These are phyloP conservation scores for Lepidium africanum DNA, from an alignment of 345 rosid species.

Conservation along the genomic window DNA sequence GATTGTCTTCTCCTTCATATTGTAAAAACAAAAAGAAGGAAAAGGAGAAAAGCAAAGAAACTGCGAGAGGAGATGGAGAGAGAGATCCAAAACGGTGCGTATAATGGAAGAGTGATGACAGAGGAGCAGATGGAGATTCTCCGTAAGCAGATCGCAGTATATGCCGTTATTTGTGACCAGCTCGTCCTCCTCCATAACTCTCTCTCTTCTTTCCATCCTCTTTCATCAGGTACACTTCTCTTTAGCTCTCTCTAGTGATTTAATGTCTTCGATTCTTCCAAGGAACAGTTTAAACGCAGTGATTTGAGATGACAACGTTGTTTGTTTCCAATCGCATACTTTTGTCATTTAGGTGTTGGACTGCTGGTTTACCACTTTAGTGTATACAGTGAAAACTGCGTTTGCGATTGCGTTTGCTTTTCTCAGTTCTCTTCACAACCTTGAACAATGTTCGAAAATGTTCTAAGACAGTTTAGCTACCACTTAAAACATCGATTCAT, in stretches of 20 bases:
- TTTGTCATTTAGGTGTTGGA: background rate
- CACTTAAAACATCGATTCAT: background rate
- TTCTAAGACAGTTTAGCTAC: background rate
- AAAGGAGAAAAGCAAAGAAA: constrained; percentile 1
- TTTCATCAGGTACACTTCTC: constrained; percentile 33
- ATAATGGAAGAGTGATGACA: constrained; percentile 42
- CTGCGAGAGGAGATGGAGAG: constrained; percentile 20
- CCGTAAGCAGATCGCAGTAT: constrained; percentile 62
- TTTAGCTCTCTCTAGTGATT: background rate
- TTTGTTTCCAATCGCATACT: background rate
- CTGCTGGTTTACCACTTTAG: background rate
- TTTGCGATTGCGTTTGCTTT: background rate
- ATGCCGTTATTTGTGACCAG: constrained; percentile 44
- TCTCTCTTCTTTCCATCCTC: constrained; percentile 32
- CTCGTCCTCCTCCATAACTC: constrained; percentile 52
- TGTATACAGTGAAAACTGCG: background rate
- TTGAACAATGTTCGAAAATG: background rate
- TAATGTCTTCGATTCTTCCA: background rate
- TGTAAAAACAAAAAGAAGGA: background rate
- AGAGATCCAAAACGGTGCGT: constrained; percentile 25
- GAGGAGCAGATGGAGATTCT: constrained; percentile 72
- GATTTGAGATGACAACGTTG: constrained; percentile 6
- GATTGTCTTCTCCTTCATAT: constrained; percentile 7
- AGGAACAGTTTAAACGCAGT: constrained; percentile 4
- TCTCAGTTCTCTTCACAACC: too few species aligned